These are phyloP conservation scores for Xylaria sp. DNA, from an alignment of 2,329 filamentous ascomycete species.

Conservation along the genomic window DNA sequence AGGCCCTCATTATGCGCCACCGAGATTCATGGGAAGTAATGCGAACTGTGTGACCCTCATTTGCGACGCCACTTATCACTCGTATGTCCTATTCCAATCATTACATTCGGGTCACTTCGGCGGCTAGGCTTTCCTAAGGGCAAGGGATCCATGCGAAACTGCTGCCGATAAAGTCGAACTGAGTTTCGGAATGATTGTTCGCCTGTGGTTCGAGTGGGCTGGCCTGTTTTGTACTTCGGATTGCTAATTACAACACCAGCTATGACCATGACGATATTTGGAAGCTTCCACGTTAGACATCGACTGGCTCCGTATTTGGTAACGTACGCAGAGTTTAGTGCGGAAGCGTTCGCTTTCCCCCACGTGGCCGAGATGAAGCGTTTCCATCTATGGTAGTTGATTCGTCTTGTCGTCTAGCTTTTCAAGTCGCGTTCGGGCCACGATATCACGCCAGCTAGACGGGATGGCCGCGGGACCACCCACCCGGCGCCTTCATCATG, in stretches of 20 bases:
- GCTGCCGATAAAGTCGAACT: neutral
- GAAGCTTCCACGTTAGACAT: neutral
- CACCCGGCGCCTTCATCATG: conserved; percentile 1
- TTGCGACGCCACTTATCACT: neutral
- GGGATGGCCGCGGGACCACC: neutral
- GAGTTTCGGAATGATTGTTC: neutral
- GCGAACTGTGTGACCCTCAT: neutral
- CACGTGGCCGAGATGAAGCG: conserved; percentile 9
- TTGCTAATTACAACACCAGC: neutral
- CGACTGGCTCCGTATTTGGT: neutral
- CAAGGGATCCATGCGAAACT: conserved; percentile 8
- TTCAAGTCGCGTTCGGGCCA: conserved; percentile 11
- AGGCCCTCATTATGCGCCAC: neutral
- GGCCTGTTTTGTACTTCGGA: neutral
- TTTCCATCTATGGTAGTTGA: conserved; percentile 7
- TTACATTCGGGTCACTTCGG: neutral
- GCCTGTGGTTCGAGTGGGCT: neutral
- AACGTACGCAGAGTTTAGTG: neutral
- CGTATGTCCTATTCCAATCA: neutral
- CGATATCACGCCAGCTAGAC: conserved; percentile 12
- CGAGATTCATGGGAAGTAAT: neutral
- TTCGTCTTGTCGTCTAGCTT: neutral
- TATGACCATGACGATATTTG: neutral
- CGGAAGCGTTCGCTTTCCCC: conserved; percentile 8
- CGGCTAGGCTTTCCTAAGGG: neutral